phyloP scores from a whole-genome alignment of 345 rosid genomes.

The Raphanus sativus region DNA sequence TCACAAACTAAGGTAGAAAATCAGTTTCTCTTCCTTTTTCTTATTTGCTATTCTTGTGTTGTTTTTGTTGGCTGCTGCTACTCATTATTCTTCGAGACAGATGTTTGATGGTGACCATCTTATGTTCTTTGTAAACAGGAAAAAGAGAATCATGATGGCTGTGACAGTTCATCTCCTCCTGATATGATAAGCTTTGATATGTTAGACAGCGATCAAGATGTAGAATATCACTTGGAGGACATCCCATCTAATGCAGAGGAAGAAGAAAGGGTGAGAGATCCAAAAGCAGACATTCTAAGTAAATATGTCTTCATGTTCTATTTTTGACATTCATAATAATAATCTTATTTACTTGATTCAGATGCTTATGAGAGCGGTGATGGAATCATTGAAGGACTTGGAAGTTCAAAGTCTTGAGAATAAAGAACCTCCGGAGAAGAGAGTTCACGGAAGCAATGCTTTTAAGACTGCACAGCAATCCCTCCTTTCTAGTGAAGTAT shows the following conservation, averaged over 20 bases:
- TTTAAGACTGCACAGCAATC: slow-evolving; percentile 24
- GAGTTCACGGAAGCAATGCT: slow-evolving; percentile 26
- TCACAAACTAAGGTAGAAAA: slow-evolving; percentile 53
- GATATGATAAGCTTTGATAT: slow-evolving; percentile 79
- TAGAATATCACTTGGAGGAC: slow-evolving; percentile 77
- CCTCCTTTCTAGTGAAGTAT: slow-evolving; percentile 43
- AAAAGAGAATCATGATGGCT: slow-evolving; percentile 41
- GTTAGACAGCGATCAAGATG: slow-evolving; percentile 55
- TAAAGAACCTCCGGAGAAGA: slow-evolving; percentile 39
- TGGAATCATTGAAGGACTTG: slow-evolving; percentile 67
- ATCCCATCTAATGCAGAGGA: slow-evolving; percentile 71
- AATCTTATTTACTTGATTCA: slow-evolving; percentile 35
- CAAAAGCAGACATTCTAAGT: background rate
- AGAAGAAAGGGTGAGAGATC: slow-evolving; percentile 69
- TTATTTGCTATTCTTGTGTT: background rate
- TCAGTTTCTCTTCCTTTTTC: slow-evolving; percentile 17
- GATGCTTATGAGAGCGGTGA: slow-evolving; percentile 91
- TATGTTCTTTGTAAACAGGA: slow-evolving; percentile 31
- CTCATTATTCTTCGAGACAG: background rate
- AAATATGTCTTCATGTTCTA: background rate
- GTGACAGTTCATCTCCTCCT: slow-evolving; percentile 58
- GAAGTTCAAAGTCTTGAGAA: slow-evolving; percentile 44
- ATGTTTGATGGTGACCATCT: background rate
- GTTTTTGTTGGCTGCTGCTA: no score
- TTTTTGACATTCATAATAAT: background rate